phyloP scores from a whole-genome alignment of 495 filamentous ascomycete genomes.

The Penicillium desertorum region DNA sequence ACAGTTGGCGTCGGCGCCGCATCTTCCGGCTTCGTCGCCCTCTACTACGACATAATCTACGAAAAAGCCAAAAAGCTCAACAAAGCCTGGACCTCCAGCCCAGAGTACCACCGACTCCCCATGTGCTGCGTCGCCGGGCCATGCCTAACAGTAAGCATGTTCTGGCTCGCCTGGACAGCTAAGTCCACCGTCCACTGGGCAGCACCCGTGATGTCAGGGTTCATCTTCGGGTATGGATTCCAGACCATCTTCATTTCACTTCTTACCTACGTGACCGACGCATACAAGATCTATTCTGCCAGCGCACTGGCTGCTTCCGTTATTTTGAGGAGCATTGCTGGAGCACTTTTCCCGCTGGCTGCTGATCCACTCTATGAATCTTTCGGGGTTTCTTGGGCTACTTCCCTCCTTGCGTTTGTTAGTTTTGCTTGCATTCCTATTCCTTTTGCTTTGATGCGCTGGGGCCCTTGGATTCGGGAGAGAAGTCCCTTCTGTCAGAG shows the following conservation, averaged over 20 bases:
- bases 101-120: constrained; percentile 66
- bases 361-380: constrained; percentile 40
- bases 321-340: constrained; percentile 59
- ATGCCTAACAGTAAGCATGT: constrained; percentile 58
- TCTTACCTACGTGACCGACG: constrained; percentile 75
- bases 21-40: constrained; percentile 39
- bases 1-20: constrained; percentile 42
- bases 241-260: constrained; percentile 65
- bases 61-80: constrained; percentile 38
- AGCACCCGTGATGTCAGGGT: constrained; percentile 61
- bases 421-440: constrained; percentile 43
- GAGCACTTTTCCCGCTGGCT: constrained; percentile 53
- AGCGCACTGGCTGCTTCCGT: constrained; percentile 66
- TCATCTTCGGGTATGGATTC: constrained; percentile 70
- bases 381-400: constrained; percentile 48
- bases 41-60: constrained; percentile 57
- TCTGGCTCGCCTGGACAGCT: constrained; percentile 75
- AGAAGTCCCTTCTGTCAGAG: constrained; percentile 44
- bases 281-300: constrained; percentile 70
- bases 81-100: constrained; percentile 42
- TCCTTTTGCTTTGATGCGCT: constrained; percentile 41
- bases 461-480: constrained; percentile 37
- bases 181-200: constrained; percentile 56
- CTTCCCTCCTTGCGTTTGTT: constrained; percentile 46
- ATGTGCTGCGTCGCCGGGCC: constrained; percentile 66